Percentiles rank a stretch among this genome's conserved stretches.
These are phyloP conservation scores for Lasiodiplodia hormozganensis DNA, from an alignment of 2,329 filamentous ascomycete species.

Conservation along the genomic window DNA sequence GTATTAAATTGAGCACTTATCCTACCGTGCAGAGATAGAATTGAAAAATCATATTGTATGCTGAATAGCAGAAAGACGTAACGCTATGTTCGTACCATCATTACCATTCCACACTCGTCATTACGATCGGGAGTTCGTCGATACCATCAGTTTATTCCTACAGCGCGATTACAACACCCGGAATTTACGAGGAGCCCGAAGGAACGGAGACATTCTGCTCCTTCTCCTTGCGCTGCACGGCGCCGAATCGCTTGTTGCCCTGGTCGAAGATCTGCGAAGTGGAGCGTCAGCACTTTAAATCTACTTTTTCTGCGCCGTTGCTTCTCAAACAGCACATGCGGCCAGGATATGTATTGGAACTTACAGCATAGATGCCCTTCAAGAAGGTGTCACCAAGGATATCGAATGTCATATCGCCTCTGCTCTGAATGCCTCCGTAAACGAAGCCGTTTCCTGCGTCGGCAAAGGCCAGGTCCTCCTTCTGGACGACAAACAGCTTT, in stretches of 20 bases:
- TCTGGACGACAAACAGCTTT: constrained; percentile 66
- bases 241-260: constrained; percentile 65
- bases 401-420: constrained; percentile 65
- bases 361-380: constrained; percentile 66
- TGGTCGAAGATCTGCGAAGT: constrained; percentile 63
- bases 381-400: constrained; percentile 70
- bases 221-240: constrained; percentile 58
- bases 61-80: too few species aligned
- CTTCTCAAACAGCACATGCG: background rate
- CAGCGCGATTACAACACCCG: background rate
- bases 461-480: constrained; percentile 68
- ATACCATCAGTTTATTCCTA: background rate
- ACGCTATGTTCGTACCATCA: background rate
- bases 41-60: too few species aligned
- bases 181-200: constrained; percentile 14
- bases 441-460: constrained; percentile 61
- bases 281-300: constrained; percentile 40
- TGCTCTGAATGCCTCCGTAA: constrained; percentile 71
- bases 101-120: constrained; percentile 12
- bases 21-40: too few species aligned
- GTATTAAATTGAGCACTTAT: too few species aligned
- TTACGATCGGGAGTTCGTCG: background rate
- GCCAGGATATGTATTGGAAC: background rate
- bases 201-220: constrained; percentile 37
- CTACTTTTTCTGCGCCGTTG: constrained; percentile 7